Percentiles rank a stretch among this genome's conserved stretches.
phyloP scores from a whole-genome alignment of 768 basidiomycete species.

The Gautieria morchelliformis region DNA sequence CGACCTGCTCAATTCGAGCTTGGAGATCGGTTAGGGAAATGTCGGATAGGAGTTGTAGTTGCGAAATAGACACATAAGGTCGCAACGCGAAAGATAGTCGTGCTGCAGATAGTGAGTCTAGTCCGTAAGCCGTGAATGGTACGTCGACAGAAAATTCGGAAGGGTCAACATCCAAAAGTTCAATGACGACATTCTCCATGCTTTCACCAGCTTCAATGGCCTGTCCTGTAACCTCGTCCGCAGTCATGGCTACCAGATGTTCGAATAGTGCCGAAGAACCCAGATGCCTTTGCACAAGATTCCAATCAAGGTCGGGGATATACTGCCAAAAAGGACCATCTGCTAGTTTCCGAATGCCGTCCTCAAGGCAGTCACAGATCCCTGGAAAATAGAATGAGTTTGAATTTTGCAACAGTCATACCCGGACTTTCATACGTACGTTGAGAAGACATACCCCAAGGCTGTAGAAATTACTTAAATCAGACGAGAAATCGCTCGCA shows the following conservation, averaged over 20 bases:
- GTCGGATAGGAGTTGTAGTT: constrained; percentile 9
- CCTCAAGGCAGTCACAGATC: constrained; percentile 23
- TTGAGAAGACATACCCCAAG: constrained; percentile 13
- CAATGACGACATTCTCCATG: background rate
- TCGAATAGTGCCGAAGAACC: constrained; percentile 15
- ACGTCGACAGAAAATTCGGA: constrained; percentile 8
- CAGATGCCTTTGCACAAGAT: constrained; percentile 14
- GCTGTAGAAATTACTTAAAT: constrained; percentile 2
- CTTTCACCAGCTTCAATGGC: background rate
- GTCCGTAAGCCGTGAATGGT: constrained; percentile 10
- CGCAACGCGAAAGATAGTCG: constrained; percentile 8
- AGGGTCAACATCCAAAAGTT: constrained; percentile 3
- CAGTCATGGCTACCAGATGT: constrained; percentile 13
- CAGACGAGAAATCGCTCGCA: background rate
- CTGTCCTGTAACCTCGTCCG: background rate
- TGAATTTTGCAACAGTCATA: background rate
- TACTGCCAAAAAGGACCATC: constrained; percentile 18
- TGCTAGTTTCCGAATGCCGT: constrained; percentile 22
- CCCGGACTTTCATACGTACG: constrained; percentile 1
- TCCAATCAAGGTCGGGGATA: constrained; percentile 27
- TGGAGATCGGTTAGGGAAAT: constrained; percentile 4
- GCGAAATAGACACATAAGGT: constrained; percentile 7
- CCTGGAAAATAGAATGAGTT: constrained; percentile 7
- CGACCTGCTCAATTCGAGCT: background rate
- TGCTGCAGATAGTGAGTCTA: constrained; percentile 11